Percentiles rank a stretch among this genome's conserved stretches.
These are phyloP conservation scores for Calocybe gangraenosa DNA, from an alignment of 768 basidiomycete genomes.

Conservation along the genomic window DNA sequence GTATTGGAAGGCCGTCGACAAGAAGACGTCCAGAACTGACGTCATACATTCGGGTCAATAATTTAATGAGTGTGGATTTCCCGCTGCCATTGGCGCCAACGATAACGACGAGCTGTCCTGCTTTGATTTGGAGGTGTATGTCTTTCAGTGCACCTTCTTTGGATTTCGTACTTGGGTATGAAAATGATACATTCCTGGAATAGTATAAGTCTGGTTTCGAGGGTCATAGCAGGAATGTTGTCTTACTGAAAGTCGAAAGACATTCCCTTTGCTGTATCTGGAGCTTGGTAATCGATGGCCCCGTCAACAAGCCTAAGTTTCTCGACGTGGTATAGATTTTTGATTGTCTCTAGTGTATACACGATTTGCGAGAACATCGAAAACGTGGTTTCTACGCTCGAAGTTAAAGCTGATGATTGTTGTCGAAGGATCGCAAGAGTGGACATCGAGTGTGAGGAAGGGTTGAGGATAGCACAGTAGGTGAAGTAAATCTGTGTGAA, in stretches of 20 bases:
- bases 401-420: constrained; percentile 24
- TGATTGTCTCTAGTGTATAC: constrained; percentile 21
- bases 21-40: constrained; percentile 37
- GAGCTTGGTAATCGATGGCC: constrained; percentile 17
- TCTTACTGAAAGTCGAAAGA: constrained; percentile 24
- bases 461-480: constrained; percentile 24
- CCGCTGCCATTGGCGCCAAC: constrained; percentile 56
- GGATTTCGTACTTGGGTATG: constrained; percentile 39
- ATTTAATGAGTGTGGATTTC: constrained; percentile 47
- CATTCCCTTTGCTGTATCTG: constrained; percentile 20
- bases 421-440: constrained; percentile 37
- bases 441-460: constrained; percentile 30
- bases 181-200: constrained; percentile 45
- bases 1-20: constrained; percentile 37
- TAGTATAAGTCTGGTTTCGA: neutral
- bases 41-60: constrained; percentile 47
- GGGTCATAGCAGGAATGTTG: neutral
- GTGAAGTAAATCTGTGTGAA: constrained; percentile 31
- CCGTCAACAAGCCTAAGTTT: constrained; percentile 23
- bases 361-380: constrained; percentile 15
- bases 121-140: constrained; percentile 38
- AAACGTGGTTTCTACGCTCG: constrained; percentile 19
- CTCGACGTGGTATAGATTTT: constrained; percentile 24
- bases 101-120: constrained; percentile 49
- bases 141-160: constrained; percentile 30